Base-by-base conservation (phyloP, 805 yeast genomes). In the Nakazawaea wyomingensis region DNA sequence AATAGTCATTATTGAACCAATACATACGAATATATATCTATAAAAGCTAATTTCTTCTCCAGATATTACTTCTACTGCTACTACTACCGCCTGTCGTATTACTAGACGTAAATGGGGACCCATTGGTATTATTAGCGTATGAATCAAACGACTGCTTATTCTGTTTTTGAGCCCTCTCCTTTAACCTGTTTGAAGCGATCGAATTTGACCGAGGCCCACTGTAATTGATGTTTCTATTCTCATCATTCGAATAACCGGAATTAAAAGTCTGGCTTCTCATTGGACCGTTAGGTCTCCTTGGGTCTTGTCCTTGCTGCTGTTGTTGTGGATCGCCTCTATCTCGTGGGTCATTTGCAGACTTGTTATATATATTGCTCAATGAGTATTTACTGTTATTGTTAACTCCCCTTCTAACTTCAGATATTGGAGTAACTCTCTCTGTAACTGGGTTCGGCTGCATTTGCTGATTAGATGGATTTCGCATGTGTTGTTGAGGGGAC, bases 401-500 rank as follows among this genome's bases (percentile, higher is more conserved):
- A 6, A 36, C 17, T 9, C 39, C 16, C 18, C 44, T 27, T n/a
- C 28, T 22, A n/a, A 8, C 29, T 13, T 35, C 19, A 10, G 20
- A 11, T 17, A 26, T 14, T 24, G 27, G 27, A n/a, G n/a, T 29
- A 2, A 33, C 10, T 11, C 24, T 22, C 24, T 33, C 46, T 14
- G 42, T 39, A 17, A 39, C 43, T 28, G 35, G 41, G 19, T 38
- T 29, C 10, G 41, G 50, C 8, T 46, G 52, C 28, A 45, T 50
- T 16, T n/a, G 44, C 11, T 24, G 27, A 24, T 24, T 7, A 21
- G 34, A 21, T 29, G 32, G n/a, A 41, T 21, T 11, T 27, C 28
- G 26, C 40, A 45, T 13, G n/a, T 38, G 17, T 29, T 14, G 22
- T 26, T 37, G 33, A 22, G 39, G 28, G 7, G 31, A 22, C 19